Evolutionary conservation across 371 early-diverging fungal genomes (phyloP).

Genomic region (Syncephalastrum racemosum): DNA sequence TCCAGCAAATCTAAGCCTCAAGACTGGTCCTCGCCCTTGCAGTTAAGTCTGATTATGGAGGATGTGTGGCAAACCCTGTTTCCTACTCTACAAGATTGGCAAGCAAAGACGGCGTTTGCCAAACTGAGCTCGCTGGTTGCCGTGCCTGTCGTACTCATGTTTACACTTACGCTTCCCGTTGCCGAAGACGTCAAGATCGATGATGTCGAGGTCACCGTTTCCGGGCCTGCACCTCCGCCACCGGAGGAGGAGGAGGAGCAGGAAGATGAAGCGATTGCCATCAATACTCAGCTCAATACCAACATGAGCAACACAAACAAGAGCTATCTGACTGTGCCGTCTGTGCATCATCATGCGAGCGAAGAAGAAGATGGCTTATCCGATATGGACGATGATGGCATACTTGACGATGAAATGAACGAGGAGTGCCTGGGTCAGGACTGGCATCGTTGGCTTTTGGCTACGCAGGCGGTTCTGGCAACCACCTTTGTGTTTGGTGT

Average conservation of each 20-base stretch:
- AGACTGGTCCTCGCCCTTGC: no score
- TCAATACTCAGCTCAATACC: slow-evolving; percentile 10
- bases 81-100: slow-evolving; percentile 57
- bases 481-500: slow-evolving; percentile 41
- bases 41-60: slow-evolving; percentile 3
- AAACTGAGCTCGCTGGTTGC: slow-evolving; percentile 57
- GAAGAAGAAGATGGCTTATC: slow-evolving; percentile 14
- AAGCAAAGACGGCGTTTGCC: slow-evolving; percentile 47
- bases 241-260: background rate
- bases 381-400: slow-evolving; percentile 9
- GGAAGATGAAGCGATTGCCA: slow-evolving; percentile 5
- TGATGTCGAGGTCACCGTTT: slow-evolving; percentile 30
- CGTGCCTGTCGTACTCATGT: slow-evolving; percentile 53
- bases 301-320: slow-evolving; percentile 5
- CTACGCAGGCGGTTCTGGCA: slow-evolving; percentile 36
- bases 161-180: slow-evolving; percentile 63
- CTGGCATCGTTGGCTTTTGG: slow-evolving; percentile 50
- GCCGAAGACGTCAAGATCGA: slow-evolving; percentile 48
- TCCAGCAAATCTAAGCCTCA: no score
- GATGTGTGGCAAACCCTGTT: slow-evolving; percentile 36
- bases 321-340: slow-evolving; percentile 30
- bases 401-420: slow-evolving; percentile 15
- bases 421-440: slow-evolving; percentile 10
- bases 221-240: no score
- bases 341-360: background rate